These are phyloP conservation scores for Didymella sp. DNA, from an alignment of 2,329 filamentous ascomycete species.

Conservation along the genomic window DNA sequence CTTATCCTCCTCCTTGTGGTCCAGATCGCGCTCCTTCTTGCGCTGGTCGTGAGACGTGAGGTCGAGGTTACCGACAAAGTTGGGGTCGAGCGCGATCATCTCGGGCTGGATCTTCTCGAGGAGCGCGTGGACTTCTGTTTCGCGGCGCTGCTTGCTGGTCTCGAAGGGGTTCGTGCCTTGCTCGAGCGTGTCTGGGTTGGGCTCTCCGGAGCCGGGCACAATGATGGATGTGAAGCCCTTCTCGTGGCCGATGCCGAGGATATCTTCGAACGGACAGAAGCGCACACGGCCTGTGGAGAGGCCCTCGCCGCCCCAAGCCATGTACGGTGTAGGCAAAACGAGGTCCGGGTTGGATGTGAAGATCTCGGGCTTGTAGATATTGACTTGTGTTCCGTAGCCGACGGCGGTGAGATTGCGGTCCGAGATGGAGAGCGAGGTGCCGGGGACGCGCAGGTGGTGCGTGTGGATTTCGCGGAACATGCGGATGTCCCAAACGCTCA, in stretches of 20 bases:
- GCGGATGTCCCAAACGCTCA: slow-evolving; percentile 95
- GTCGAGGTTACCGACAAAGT: slow-evolving; percentile 89
- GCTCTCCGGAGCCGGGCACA: slow-evolving; percentile 92
- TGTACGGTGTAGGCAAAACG: slow-evolving; percentile 87
- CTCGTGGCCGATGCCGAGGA: slow-evolving; percentile 84
- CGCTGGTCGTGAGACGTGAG: slow-evolving; percentile 79
- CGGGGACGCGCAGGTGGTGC: slow-evolving; percentile 84
- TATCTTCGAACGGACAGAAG: slow-evolving; percentile 96
- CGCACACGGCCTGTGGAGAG: slow-evolving; percentile 78
- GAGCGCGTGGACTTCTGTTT: slow-evolving; percentile 85
- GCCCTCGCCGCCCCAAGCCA: slow-evolving; percentile 90
- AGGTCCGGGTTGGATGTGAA: slow-evolving; percentile 77
- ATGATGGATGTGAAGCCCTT: slow-evolving; percentile 88
- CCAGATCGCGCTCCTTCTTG: slow-evolving; percentile 78
- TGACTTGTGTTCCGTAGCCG: slow-evolving; percentile 87
- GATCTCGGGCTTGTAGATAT: slow-evolving; percentile 83
- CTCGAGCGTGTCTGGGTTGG: slow-evolving; percentile 94
- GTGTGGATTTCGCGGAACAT: slow-evolving; percentile 92
- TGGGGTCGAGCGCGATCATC: slow-evolving; percentile 94
- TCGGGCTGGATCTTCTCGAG: slow-evolving; percentile 95
- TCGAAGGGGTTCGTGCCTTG: slow-evolving; percentile 84
- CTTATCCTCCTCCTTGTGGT: slow-evolving; percentile 68
- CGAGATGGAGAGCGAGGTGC: slow-evolving; percentile 83
- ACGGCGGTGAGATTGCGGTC: slow-evolving; percentile 88
- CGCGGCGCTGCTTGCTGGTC: slow-evolving; percentile 88